Evolutionary conservation across 345 rosid genomes (phyloP).

Genomic region (Citrus reticulata): DNA sequence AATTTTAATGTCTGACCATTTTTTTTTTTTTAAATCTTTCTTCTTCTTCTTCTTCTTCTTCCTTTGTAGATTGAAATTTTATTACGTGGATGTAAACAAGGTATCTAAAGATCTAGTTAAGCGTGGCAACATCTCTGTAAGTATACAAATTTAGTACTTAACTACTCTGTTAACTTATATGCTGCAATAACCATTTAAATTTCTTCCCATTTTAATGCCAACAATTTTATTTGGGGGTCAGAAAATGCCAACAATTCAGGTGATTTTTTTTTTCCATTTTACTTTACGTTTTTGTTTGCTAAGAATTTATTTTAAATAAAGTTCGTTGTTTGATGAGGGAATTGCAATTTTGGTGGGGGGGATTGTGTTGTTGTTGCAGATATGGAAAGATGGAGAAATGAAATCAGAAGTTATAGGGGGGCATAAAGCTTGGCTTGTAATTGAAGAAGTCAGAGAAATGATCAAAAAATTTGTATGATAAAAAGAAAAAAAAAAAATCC

Average conservation of each 20-base stretch:
- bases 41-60: background rate
- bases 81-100: slow-evolving; percentile 86
- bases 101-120: slow-evolving; percentile 74
- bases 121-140: slow-evolving; percentile 81
- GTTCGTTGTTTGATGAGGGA: background rate
- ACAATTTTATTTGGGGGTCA: slow-evolving; percentile 10
- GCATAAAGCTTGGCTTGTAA: slow-evolving; percentile 91
- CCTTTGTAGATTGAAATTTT: slow-evolving; percentile 53
- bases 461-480: slow-evolving; percentile 50
- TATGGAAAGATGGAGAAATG: slow-evolving; percentile 91
- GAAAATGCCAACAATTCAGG: slow-evolving; percentile 99
- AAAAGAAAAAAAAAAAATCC: background rate
- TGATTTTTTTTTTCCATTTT: background rate
- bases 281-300: background rate
- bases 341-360: background rate
- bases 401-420: slow-evolving; percentile 94
- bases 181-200: too few species aligned
- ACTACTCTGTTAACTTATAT: background rate
- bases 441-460: slow-evolving; percentile 80
- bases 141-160: background rate
- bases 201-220: background rate
- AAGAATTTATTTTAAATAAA: background rate
- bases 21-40: too few species aligned
- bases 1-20: too few species aligned
- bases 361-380: slow-evolving; percentile 27